Base-by-base conservation (phyloP, 176 grass and related monocot genomes). In the Oryza glumipatula region DNA sequence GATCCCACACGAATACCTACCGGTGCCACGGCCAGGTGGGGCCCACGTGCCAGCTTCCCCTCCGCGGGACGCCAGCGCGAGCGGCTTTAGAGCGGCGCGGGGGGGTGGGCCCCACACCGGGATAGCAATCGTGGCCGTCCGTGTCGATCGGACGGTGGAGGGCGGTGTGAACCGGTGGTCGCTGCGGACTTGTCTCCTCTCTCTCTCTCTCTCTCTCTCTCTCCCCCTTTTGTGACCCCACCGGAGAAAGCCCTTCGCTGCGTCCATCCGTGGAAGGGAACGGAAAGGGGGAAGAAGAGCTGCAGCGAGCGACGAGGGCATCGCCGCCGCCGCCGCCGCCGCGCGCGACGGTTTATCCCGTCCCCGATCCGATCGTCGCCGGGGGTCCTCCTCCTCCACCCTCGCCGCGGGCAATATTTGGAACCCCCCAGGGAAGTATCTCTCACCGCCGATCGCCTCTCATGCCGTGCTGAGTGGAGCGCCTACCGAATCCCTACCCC, bases 361-460 rank as follows among this genome's bases (percentile, higher is more conserved):
- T 70, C 77, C 56, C 86, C 72, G 83, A 89, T 87, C 92, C 76
- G 76, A 89, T 89, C 76, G 72, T 81, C 80, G 41, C 6, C 72
- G 49, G 49, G 36, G 49, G 4, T 52, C 60, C 39, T 14, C 68
- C n/a, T 6, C 48, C 84, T 32, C 30, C 30, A 32, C 28, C 35
- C 35, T 36, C 28, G 24, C 65, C 65, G 70, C 56, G 67, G 67
- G 68, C 19, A 94, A 91, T 85, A 89, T 86, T 89, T 89, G 87
- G 84, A 86, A 83, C 49, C 85, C 75, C 85, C 75, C 30, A 0
- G 30, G 70, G 77, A 64, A 85, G 80, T 39, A 32, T 79, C 52
- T 15, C 44, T 15, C 64, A 10, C 41, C 68, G 64, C 83, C 92
- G 85, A 84, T 84, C 83, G 69, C 30, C 30, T 74, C 48, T 70